Percentiles rank a stretch among this genome's conserved stretches.
phyloP scores from a whole-genome alignment of 2,329 filamentous ascomycete species.

The Trichophyton simii region DNA sequence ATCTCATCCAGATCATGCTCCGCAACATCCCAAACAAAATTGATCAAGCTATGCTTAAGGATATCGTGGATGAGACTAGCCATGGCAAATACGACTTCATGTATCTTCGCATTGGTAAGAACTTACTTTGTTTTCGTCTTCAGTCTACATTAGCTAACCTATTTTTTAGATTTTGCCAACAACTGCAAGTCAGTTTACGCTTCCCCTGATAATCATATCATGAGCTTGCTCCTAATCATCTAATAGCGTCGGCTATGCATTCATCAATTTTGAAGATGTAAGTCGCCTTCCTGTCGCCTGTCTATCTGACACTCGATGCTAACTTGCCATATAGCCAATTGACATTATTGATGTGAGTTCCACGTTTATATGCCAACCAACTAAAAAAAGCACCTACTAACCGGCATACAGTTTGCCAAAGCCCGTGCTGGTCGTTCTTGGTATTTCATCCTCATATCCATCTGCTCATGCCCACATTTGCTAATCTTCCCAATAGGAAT shows the following conservation, averaged over 20 bases:
- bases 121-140: not conserved
- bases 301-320: not conserved
- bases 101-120: slow-evolving; percentile 68
- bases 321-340: slow-evolving; percentile 46
- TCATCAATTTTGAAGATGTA: slow-evolving; percentile 84
- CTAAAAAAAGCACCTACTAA: slow-evolving; percentile 17
- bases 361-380: not conserved
- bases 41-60: slow-evolving; percentile 60
- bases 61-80: slow-evolving; percentile 64
- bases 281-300: slow-evolving; percentile 24
- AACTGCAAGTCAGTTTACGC: slow-evolving; percentile 58
- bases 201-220: not conserved
- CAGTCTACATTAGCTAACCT: slow-evolving; percentile 8
- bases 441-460: slow-evolving; percentile 28
- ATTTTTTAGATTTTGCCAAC: slow-evolving; percentile 54
- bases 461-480: not conserved
- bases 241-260: slow-evolving; percentile 80
- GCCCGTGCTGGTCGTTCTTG: slow-evolving; percentile 59
- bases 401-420: slow-evolving; percentile 51
- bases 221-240: slow-evolving; percentile 5
- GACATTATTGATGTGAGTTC: slow-evolving; percentile 56
- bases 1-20: slow-evolving; percentile 63
- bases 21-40: slow-evolving; percentile 91
- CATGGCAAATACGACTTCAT: slow-evolving; percentile 84
- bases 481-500: slow-evolving; percentile 42